Evolutionary conservation across 805 yeast genomes (phyloP).

Genomic region (Tetrapisispora taiwanensis): DNA sequence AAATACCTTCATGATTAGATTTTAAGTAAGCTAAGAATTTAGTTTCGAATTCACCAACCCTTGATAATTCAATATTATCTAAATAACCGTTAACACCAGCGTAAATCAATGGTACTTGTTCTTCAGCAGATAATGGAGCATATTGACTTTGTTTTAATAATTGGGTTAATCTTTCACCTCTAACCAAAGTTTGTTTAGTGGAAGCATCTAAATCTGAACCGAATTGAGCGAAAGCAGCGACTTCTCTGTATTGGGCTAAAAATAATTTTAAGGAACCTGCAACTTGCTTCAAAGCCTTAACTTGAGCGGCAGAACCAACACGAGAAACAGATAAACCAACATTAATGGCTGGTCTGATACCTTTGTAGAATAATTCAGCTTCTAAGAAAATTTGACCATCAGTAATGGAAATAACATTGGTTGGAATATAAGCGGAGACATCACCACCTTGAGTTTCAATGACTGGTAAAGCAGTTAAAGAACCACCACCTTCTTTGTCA

Average conservation of each 20-base stretch:
- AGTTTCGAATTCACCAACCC: conserved; percentile 84
- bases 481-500: conserved; percentile 82
- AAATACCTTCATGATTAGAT: conserved; percentile 77
- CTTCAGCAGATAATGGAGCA: conserved; percentile 95
- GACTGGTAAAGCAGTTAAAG: conserved; percentile 91
- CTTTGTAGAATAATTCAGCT: conserved; percentile 99
- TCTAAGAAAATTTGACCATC: conserved; percentile 98
- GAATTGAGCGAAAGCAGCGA: conserved; percentile 99
- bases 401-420: conserved; percentile 94
- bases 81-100: conserved; percentile 99
- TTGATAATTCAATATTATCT: conserved; percentile 74
- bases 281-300: conserved; percentile 99
- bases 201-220: conserved; percentile 99
- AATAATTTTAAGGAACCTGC: conserved; percentile 99
- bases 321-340: conserved; percentile 99
- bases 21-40: conserved; percentile 87
- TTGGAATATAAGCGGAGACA: conserved; percentile 96
- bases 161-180: conserved; percentile 99
- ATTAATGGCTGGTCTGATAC: conserved; percentile 99
- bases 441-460: conserved; percentile 99
- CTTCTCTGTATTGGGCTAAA: conserved; percentile 99
- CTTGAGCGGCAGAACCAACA: conserved; percentile 99
- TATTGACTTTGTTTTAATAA: conserved; percentile 96
- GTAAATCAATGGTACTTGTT: conserved; percentile 95
- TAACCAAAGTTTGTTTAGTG: conserved; percentile 94